Conservation (phyloP, 2,329 filamentous ascomycete genomes). For the Cladosporium cucumerinum region DNA sequence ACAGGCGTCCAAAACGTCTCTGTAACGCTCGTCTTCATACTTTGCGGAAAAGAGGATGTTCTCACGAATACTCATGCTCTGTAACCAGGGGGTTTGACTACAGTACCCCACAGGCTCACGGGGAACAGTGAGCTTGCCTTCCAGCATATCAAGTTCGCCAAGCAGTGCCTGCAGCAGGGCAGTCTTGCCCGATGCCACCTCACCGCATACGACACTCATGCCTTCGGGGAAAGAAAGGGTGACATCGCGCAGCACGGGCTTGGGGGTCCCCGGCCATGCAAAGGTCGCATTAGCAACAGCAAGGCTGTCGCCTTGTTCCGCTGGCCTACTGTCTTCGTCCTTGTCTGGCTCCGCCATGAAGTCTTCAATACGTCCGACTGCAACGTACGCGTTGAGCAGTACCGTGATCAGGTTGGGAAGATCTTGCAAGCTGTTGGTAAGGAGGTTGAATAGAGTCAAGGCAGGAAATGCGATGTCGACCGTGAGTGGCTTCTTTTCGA, state of each 20-base stretch:
- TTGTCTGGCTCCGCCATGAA: slow-evolving; percentile 88
- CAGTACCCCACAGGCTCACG: slow-evolving; percentile 61
- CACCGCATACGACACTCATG: slow-evolving; percentile 60
- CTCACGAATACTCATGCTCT: slow-evolving; percentile 67
- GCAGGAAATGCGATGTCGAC: slow-evolving; percentile 86
- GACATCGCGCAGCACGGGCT: slow-evolving; percentile 54
- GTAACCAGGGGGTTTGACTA: slow-evolving; percentile 64
- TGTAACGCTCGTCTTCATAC: slow-evolving; percentile 67
- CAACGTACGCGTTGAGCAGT: slow-evolving; percentile 77
- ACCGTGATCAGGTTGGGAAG: slow-evolving; percentile 72
- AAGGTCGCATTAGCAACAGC: slow-evolving; percentile 66
- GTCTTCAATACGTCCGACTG: slow-evolving; percentile 74
- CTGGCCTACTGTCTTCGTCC: slow-evolving; percentile 36
- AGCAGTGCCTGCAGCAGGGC: slow-evolving; percentile 58
- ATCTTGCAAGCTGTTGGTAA: slow-evolving; percentile 70
- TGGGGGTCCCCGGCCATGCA: slow-evolving; percentile 69
- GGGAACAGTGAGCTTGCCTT: slow-evolving; percentile 51
- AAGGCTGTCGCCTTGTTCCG: slow-evolving; percentile 35
- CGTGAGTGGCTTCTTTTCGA: slow-evolving; percentile 64
- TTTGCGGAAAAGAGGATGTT: slow-evolving; percentile 64
- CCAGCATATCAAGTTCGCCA: slow-evolving; percentile 55
- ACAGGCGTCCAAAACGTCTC: slow-evolving; percentile 65
- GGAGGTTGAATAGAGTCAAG: slow-evolving; percentile 72
- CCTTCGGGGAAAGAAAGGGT: slow-evolving; percentile 54
- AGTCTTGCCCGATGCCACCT: slow-evolving; percentile 63